These are phyloP conservation scores for Fomes fomentarius DNA, from an alignment of 1,284 basidiomycete species.

Conservation along the genomic window DNA sequence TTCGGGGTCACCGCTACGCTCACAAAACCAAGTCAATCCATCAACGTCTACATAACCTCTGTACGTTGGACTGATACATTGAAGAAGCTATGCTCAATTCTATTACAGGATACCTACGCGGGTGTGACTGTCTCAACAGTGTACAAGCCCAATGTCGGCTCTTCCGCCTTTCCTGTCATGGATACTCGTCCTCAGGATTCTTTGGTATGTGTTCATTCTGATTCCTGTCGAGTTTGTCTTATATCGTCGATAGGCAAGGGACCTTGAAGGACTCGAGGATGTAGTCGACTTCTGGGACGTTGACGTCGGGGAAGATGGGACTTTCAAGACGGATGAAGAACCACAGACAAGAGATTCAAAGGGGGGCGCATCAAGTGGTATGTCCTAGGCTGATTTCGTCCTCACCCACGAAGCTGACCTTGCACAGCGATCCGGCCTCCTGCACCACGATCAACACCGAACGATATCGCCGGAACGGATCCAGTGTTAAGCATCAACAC, in stretches of 20 bases:
- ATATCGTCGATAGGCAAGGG: conserved; percentile 51
- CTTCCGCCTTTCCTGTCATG: conserved; percentile 61
- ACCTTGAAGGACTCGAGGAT: conserved; percentile 66
- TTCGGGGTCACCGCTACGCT: conserved; percentile 62
- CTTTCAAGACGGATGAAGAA: conserved; percentile 26
- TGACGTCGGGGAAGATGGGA: conserved; percentile 50
- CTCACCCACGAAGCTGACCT: background rate
- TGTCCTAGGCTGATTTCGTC: background rate
- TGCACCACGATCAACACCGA: too few relatives aligned
- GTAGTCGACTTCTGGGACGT: conserved; percentile 69
- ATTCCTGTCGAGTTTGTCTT: background rate
- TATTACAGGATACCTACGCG: conserved; percentile 64
- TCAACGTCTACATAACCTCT: conserved; percentile 64
- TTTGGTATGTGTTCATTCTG: conserved; percentile 40
- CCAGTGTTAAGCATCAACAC: background rate
- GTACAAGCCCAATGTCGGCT: conserved; percentile 59
- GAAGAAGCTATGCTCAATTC: background rate
- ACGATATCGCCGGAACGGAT: too few relatives aligned
- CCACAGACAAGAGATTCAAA: conserved; percentile 15
- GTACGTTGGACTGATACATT: conserved; percentile 39
- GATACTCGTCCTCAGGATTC: conserved; percentile 71
- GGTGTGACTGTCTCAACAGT: conserved; percentile 55
- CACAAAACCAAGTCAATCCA: conserved; percentile 74
- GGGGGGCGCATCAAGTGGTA: background rate
- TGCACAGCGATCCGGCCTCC: background rate